Evolutionary conservation across 208 protist species (phyloP).

Genomic region (Acanthamoeba royreba): DNA sequence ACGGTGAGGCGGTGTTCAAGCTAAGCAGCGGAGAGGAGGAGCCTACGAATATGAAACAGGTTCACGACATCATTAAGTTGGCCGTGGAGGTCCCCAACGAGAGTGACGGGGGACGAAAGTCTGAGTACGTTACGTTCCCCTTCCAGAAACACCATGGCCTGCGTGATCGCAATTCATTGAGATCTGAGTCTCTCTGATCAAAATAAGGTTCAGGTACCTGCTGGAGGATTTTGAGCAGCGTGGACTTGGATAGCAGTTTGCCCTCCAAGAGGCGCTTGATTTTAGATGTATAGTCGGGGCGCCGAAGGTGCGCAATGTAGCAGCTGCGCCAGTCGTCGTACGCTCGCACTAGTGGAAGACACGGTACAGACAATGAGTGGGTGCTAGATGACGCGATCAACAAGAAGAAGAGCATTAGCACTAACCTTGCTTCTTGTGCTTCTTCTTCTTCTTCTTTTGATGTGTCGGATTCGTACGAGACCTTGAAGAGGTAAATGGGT

Average conservation of each 20-base stretch:
- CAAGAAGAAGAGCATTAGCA: no score
- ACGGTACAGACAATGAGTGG: no score
- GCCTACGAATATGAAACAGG: neutral
- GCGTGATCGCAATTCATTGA: no score
- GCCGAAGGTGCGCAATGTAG: neutral
- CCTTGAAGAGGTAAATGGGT: no score
- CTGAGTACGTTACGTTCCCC: neutral
- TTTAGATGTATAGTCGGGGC: neutral
- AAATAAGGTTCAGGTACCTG: neutral
- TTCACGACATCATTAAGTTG: neutral
- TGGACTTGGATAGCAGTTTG: neutral
- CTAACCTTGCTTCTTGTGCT: no score
- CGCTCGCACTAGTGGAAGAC: neutral
- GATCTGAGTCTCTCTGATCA: no score
- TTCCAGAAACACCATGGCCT: neutral
- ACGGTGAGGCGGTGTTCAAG: no score
- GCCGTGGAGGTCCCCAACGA: neutral
- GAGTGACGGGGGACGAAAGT: neutral
- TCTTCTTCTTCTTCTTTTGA: no score
- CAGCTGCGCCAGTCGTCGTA: neutral
- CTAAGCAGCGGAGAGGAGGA: no score
- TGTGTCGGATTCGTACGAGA: no score
- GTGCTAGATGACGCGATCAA: neutral
- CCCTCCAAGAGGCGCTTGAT: neutral
- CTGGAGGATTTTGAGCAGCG: neutral